Percentiles rank a stretch among this genome's conserved stretches.
Evolutionary conservation across 176 grass and related monocot species (phyloP).

Genomic region (Rhynchospora pubera): DNA sequence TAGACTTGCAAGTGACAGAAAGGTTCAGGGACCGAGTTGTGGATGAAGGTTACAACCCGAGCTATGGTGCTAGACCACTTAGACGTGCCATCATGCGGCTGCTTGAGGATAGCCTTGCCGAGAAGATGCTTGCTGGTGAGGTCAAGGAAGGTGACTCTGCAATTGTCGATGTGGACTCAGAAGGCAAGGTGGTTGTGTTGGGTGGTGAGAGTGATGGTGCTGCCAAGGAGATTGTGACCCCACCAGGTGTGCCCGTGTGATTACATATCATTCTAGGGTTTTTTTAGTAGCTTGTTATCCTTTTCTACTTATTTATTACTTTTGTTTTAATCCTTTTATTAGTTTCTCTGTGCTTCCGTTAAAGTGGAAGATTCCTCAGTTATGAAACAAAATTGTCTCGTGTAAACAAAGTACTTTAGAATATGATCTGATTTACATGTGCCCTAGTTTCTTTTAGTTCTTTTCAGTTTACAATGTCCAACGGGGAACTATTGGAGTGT

Average conservation of each 20-base stretch:
- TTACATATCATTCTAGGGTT: constrained; percentile 8
- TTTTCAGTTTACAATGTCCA: not conserved
- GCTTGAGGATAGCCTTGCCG: constrained; percentile 81
- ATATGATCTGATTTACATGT: not conserved
- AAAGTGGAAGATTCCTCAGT: not conserved
- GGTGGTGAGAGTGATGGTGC: constrained; percentile 48
- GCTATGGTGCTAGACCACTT: constrained; percentile 85
- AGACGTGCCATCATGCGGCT: constrained; percentile 89
- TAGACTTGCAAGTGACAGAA: constrained; percentile 85
- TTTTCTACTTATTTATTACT: not conserved
- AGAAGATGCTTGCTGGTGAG: constrained; percentile 85
- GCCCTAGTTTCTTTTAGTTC: not conserved
- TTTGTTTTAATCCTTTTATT: not conserved
- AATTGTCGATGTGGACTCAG: constrained; percentile 83
- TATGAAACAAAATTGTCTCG: not conserved
- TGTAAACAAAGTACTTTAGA: not conserved
- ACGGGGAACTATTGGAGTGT: not conserved
- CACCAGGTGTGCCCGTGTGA: constrained; percentile 7
- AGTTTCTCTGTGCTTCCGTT: not conserved
- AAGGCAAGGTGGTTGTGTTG: constrained; percentile 81
- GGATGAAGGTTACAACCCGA: constrained; percentile 90
- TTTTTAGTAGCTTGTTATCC: not conserved
- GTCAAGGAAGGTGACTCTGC: constrained; percentile 90
- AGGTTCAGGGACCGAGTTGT: constrained; percentile 84
- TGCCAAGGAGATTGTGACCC: not conserved